Conservation (phyloP, 1,284 basidiomycete genomes). For the Rhodotorula glutinis region DNA sequence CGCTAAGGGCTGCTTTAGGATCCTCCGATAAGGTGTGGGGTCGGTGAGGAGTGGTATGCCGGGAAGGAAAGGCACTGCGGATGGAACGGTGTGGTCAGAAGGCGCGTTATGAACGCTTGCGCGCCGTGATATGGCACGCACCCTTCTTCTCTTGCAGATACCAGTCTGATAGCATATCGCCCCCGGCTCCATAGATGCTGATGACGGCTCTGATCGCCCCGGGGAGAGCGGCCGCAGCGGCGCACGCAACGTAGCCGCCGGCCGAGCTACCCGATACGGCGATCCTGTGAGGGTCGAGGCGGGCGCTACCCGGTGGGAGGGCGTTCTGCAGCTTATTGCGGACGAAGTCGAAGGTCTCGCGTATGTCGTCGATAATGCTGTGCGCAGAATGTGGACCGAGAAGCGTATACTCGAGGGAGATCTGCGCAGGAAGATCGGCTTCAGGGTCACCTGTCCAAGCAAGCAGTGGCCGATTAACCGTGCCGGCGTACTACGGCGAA, state of each 20-base stretch:
- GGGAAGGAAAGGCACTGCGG: slow-evolving; percentile 7
- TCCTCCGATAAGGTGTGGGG: background rate
- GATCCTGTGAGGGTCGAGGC: background rate
- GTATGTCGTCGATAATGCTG: slow-evolving; percentile 8
- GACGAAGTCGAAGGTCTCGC: slow-evolving; percentile 1
- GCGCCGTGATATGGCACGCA: background rate
- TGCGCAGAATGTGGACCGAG: background rate
- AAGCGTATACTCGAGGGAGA: slow-evolving; percentile 19
- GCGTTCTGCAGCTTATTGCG: slow-evolving; percentile 1
- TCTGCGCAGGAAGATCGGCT: background rate
- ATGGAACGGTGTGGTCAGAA: too few species aligned
- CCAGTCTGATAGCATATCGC: slow-evolving; percentile 17
- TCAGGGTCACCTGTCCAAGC: background rate
- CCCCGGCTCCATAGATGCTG: slow-evolving; percentile 6
- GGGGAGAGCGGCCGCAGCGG: background rate
- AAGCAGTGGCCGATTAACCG: too few species aligned
- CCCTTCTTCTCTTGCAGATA: slow-evolving; percentile 12
- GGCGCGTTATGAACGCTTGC: too few species aligned
- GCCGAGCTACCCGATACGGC: background rate
- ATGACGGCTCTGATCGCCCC: slow-evolving; percentile 3
- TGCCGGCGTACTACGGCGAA: background rate
- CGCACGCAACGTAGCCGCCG: slow-evolving; percentile 5
- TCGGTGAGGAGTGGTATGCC: slow-evolving; percentile 1
- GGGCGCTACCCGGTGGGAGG: background rate
- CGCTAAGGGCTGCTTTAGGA: background rate